phyloP scores from a whole-genome alignment of 2,329 filamentous ascomycete genomes.

The Phialophora verrucosa region DNA sequence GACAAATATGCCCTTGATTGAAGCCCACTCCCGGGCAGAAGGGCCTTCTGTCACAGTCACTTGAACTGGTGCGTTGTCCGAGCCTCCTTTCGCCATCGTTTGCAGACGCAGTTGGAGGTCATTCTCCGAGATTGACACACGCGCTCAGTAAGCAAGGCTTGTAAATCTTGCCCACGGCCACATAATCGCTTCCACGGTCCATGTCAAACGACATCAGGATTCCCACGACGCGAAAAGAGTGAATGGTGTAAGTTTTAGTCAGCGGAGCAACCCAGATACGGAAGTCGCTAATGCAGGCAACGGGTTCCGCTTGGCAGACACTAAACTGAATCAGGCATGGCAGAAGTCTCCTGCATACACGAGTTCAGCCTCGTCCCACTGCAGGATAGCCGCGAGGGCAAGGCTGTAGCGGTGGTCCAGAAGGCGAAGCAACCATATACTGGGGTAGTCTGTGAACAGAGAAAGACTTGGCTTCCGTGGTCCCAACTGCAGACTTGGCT shows the following conservation, averaged over 20 bases:
- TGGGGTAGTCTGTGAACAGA: not conserved
- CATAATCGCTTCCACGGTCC: not conserved
- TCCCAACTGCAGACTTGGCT: not conserved
- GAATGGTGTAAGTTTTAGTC: not conserved
- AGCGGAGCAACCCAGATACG: not conserved
- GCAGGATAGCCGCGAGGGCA: not conserved
- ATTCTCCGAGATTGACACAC: not conserved
- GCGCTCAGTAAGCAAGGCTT: not conserved
- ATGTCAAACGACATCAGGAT: not conserved
- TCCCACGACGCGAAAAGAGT: not conserved
- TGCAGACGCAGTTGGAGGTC: not conserved
- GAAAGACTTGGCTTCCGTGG: not conserved
- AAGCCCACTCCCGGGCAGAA: conserved; percentile 16
- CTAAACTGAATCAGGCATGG: not conserved
- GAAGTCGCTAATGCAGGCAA: conserved; percentile 1
- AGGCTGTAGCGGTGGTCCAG: not conserved
- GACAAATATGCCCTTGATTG: conserved; percentile 21
- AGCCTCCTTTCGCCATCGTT: not conserved
- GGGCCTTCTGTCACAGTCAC: conserved; percentile 21
- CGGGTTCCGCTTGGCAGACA: not conserved
- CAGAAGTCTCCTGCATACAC: conserved; percentile 21
- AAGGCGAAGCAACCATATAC: not conserved
- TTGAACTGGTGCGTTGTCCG: not conserved
- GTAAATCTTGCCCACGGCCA: not conserved
- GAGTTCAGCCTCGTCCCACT: not conserved